These are phyloP conservation scores for Odonthalia washingtoniensis DNA, from an alignment of 31 red algal species.

Conservation along the genomic window DNA sequence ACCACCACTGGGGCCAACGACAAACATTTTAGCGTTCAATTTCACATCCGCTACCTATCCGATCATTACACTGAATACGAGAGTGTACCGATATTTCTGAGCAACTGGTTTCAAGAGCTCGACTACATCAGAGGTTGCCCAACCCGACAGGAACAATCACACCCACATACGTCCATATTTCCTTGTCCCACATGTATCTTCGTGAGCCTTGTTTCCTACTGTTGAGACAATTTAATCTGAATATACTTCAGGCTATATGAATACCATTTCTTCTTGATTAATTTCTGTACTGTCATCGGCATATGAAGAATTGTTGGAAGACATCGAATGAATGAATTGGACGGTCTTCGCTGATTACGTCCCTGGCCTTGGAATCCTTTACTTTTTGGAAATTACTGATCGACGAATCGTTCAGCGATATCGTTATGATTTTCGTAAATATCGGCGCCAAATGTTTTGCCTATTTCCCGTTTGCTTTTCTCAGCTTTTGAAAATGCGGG, in stretches of 20 bases:
- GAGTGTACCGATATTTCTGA: slow-evolving; percentile 72
- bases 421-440: slow-evolving; percentile 77
- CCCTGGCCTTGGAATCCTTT: slow-evolving; percentile 87
- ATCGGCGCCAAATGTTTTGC: slow-evolving; percentile 71
- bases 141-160: slow-evolving; percentile 53
- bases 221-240: slow-evolving; percentile 55
- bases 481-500: slow-evolving; percentile 92
- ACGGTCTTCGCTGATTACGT: slow-evolving; percentile 51
- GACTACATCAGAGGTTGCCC: slow-evolving; percentile 22
- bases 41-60: slow-evolving; percentile 39
- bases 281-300: not conserved
- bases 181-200: slow-evolving; percentile 62
- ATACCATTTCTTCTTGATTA: slow-evolving; percentile 39
- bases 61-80: slow-evolving; percentile 74
- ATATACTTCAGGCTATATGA: slow-evolving; percentile 72
- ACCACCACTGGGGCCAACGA: slow-evolving; percentile 22
- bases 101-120: slow-evolving; percentile 46
- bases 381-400: slow-evolving; percentile 89
- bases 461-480: slow-evolving; percentile 81
- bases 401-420: slow-evolving; percentile 75
- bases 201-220: slow-evolving; percentile 43
- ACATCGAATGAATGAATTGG: slow-evolving; percentile 76
- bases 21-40: slow-evolving; percentile 44
- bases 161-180: slow-evolving; percentile 84
- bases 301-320: slow-evolving; percentile 12